Conservation (phyloP, 208 protist genomes). For the Trypanosoma melophagium region DNA sequence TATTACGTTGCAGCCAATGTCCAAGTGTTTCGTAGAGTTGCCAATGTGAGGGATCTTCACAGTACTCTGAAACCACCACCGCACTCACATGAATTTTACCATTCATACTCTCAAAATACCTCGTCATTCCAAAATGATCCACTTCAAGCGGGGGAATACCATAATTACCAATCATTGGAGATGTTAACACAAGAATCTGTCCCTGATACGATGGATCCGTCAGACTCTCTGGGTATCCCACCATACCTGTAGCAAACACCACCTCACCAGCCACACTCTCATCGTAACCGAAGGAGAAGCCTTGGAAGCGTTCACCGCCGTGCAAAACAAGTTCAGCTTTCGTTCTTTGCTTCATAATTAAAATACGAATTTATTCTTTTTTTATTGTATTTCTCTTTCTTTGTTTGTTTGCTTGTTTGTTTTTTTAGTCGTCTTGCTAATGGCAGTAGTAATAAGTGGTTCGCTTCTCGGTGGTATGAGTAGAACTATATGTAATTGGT, state of each 20-base stretch:
- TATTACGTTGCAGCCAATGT: slow-evolving; percentile 90
- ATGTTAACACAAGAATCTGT: slow-evolving; percentile 98
- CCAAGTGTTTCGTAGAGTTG: slow-evolving; percentile 81
- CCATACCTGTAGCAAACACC: slow-evolving; percentile 95
- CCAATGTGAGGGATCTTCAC: slow-evolving; percentile 95
- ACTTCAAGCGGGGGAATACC: slow-evolving; percentile 89
- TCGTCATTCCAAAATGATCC: slow-evolving; percentile 92
- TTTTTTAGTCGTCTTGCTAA: neutral
- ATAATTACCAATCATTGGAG: slow-evolving; percentile 98
- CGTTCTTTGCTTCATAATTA: slow-evolving; percentile 13
- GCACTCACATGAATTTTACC: slow-evolving; percentile 89
- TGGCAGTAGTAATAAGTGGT: no score
- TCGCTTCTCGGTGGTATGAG: no score
- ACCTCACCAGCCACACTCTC: slow-evolving; percentile 85
- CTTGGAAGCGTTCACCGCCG: slow-evolving; percentile 93
- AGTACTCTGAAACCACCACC: slow-evolving; percentile 94
- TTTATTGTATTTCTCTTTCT: neutral
- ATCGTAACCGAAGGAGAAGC: slow-evolving; percentile 96
- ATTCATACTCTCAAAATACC: slow-evolving; percentile 95
- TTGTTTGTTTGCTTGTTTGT: neutral
- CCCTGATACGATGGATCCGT: slow-evolving; percentile 98
- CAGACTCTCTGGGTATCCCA: slow-evolving; percentile 93
- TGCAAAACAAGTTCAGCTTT: slow-evolving; percentile 89
- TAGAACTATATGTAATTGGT: no score
- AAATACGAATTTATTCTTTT: neutral